Evolutionary conservation across 129 eudicot genomes (phyloP).

Genomic region (Lactuca saligna): DNA sequence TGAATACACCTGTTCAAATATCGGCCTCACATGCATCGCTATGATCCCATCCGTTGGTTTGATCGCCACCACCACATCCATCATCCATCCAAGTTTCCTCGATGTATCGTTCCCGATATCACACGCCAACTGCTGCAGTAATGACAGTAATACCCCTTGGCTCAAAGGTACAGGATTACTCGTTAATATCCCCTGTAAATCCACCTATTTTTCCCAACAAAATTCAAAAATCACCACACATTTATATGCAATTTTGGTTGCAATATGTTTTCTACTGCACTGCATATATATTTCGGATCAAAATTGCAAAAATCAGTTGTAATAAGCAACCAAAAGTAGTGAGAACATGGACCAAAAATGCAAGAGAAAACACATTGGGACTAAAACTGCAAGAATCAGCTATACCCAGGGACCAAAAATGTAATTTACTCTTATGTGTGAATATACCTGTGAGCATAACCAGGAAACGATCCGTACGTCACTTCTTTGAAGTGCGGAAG

Average conservation of each 20-base stretch:
- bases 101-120: conserved; percentile 67
- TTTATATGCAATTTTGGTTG: no score
- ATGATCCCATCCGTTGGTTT: conserved; percentile 82
- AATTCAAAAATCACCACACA: no score
- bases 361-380: no score
- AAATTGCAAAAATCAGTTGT: no score
- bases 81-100: conserved; percentile 81
- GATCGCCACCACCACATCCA: conserved; percentile 72
- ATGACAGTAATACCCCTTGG: conserved; percentile 92
- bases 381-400: background rate
- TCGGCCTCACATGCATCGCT: conserved; percentile 76
- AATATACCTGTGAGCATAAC: conserved; percentile 92
- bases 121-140: conserved; percentile 85
- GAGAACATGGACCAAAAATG: no score
- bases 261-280: no score
- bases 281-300: no score
- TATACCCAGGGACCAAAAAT: background rate
- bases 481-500: conserved; percentile 88
- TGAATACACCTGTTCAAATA: conserved; percentile 91
- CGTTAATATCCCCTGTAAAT: conserved; percentile 62
- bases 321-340: no score
- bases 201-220: conserved; percentile 48
- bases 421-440: background rate
- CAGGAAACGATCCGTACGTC: conserved; percentile 87
- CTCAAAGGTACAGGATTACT: conserved; percentile 70